Percentiles rank a stretch among this genome's conserved stretches.
phyloP scores from a whole-genome alignment of 106 monocot genomes.

The Iris macrosiphon region DNA sequence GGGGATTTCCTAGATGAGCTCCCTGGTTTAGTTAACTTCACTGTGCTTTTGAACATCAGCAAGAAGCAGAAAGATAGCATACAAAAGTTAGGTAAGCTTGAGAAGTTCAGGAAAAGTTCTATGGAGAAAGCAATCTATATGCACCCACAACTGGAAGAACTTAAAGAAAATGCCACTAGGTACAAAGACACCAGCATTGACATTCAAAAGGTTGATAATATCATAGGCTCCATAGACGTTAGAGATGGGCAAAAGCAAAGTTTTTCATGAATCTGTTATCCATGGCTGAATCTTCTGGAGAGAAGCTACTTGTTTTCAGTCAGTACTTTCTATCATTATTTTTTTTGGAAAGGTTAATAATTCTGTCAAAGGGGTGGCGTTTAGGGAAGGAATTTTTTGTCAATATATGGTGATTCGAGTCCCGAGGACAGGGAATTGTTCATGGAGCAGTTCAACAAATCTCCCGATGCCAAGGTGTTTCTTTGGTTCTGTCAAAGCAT shows the following conservation, averaged over 20 bases:
- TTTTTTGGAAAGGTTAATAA: slow-evolving; percentile 70
- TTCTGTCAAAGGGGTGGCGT: slow-evolving; percentile 61
- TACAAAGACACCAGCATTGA: slow-evolving; percentile 23
- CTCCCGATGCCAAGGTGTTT: slow-evolving; percentile 77
- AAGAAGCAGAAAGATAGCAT: slow-evolving; percentile 36
- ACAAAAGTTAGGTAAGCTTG: slow-evolving; percentile 35
- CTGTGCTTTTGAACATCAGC: slow-evolving; percentile 55
- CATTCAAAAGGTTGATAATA: slow-evolving; percentile 32
- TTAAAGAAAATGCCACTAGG: slow-evolving; percentile 35
- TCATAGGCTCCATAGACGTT: slow-evolving; percentile 32
- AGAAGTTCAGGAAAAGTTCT: slow-evolving; percentile 62
- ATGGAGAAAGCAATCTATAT: slow-evolving; percentile 64
- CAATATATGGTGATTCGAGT: slow-evolving; percentile 79
- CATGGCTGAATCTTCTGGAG: slow-evolving; percentile 52
- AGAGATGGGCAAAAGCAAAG: slow-evolving; percentile 80
- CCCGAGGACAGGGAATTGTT: slow-evolving; percentile 62
- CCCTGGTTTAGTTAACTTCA: slow-evolving; percentile 71
- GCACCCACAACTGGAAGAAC: slow-evolving; percentile 71
- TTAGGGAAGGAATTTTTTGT: slow-evolving; percentile 72
- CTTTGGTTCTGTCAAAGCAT: slow-evolving; percentile 93
- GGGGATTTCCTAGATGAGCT: slow-evolving; percentile 82
- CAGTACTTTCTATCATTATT: slow-evolving; percentile 84
- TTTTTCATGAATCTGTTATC: slow-evolving; percentile 64
- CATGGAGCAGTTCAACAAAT: slow-evolving; percentile 86
- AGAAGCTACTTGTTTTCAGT: slow-evolving; percentile 78